Conservation (phyloP, 2,329 filamentous ascomycete genomes). For the Mariannaea sp. region DNA sequence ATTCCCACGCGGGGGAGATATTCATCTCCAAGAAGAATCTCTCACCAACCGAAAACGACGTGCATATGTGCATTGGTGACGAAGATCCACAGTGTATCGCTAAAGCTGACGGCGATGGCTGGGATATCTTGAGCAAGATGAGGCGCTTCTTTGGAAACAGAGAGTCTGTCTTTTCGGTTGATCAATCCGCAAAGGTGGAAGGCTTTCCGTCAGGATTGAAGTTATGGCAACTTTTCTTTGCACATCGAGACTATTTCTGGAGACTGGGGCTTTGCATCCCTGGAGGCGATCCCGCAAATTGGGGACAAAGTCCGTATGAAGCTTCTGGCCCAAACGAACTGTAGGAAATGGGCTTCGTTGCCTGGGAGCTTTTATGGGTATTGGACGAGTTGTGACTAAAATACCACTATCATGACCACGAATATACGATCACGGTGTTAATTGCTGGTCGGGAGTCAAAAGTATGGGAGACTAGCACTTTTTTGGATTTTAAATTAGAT, state of each 20-base stretch:
- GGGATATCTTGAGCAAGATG: constrained; percentile 37
- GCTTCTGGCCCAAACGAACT: constrained; percentile 46
- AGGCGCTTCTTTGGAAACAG: constrained; percentile 33
- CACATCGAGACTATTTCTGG: constrained; percentile 97
- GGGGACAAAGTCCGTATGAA: constrained; percentile 60
- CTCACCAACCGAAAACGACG: constrained; percentile 68
- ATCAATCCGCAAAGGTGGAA: constrained; percentile 38
- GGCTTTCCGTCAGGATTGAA: constrained; percentile 66
- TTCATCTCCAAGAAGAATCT: constrained; percentile 77
- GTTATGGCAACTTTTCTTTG: constrained; percentile 92
- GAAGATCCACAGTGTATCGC: constrained; percentile 74
- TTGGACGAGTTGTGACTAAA: constrained; percentile 1
- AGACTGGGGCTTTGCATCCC: constrained; percentile 87
- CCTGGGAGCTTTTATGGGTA: constrained; percentile 5
- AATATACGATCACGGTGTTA: too few species aligned
- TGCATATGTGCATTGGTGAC: constrained; percentile 73
- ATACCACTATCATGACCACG: background rate
- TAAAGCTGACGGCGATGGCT: constrained; percentile 53
- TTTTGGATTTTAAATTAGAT: constrained; percentile 1
- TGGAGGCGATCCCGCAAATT: constrained; percentile 72
- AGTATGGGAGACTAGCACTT: too few species aligned
- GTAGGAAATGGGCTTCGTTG: constrained; percentile 29
- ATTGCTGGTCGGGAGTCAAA: too few species aligned
- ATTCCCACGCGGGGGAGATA: constrained; percentile 83
- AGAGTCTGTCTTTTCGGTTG: constrained; percentile 33